Evolutionary conservation across 192 early-diverging fungal species (phyloP).

Genomic region (Helicostylum pulchrum): DNA sequence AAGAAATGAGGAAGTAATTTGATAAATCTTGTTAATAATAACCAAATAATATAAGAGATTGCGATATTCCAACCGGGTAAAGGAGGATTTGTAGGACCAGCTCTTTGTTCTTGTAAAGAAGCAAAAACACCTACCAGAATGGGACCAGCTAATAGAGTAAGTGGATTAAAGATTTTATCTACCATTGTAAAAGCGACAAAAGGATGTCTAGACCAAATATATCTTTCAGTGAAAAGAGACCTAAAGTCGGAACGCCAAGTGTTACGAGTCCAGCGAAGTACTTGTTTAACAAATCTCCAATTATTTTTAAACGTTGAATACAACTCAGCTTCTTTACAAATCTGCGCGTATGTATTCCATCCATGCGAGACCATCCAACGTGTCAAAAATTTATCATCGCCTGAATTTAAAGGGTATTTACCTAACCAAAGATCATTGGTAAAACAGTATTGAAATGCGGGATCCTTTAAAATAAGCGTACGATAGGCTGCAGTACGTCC

Average conservation of each 20-base stretch:
- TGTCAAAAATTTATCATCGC: conserved; percentile 75
- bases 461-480: conserved; percentile 65
- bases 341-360: conserved; percentile 69
- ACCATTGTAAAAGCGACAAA: conserved; percentile 75
- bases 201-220: conserved; percentile 63
- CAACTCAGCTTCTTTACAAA: conserved; percentile 64
- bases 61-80: conserved; percentile 61
- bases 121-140: conserved; percentile 55
- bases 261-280: conserved; percentile 71
- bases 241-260: conserved; percentile 70
- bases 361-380: conserved; percentile 69
- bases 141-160: conserved; percentile 65
- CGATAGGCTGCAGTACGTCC: conserved; percentile 71
- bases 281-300: conserved; percentile 69
- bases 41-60: conserved; percentile 59
- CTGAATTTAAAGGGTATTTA: conserved; percentile 69
- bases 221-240: conserved; percentile 59
- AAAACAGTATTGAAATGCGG: conserved; percentile 67
- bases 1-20: conserved; percentile 67
- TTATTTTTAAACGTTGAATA: conserved; percentile 74
- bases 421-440: conserved; percentile 72
- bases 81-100: conserved; percentile 21
- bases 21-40: conserved; percentile 60
- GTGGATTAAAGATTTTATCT: conserved; percentile 73
- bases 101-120: conserved; percentile 33